Base-by-base conservation (phyloP, 2,329 filamentous ascomycete genomes). In the Ascochyta fabae region DNA sequence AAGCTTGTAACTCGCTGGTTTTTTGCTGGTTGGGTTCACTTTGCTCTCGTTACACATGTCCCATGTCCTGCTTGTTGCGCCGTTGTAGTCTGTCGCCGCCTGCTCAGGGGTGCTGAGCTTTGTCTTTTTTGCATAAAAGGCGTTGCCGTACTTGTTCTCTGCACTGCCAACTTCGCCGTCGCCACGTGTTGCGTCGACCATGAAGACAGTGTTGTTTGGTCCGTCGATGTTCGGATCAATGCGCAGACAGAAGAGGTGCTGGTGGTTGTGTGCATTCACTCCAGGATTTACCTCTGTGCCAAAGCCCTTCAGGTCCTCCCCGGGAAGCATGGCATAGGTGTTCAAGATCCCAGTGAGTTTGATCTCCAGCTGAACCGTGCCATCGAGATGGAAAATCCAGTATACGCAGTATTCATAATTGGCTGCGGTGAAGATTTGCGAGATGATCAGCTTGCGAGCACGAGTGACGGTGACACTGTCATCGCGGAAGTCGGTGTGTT, bases 201-300 rank as follows among this genome's bases (percentile, higher is more conserved):
- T 86, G 80, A 92, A 94, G 56, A 96, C 83, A 0, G 92, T 93
- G 75, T 97, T 97, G 60, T 88, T 83, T 1, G 88, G 85, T 0
- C 93, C 93, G 71, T 96, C 93, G 51, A 97, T 85, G 70, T 94
- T 95, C 29, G 92, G 86, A 72, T 97, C 90, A 39, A 96, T 81
- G 38, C 93, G 90, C 39, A 97, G 80, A 72, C 92, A 96, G 84
- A 97, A 97, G 29, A 97, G 83, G 75, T 97, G 93, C 77, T 97
- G 92, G 76, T 97, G 93, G 79, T 96, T 96, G 79, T 96, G 93
- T 0, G 93, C 93, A 69, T 96, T 96, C 70, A 96, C 92, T 36
- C 91, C 88, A 0, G 91, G 90, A 70, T 94, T 95, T 8, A 97
- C 93, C 75, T 96, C 88, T 0, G 92, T 96, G 53, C 93, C 93